A percentile compares a stretch with the other conserved stretches of the same genome.
Conservation (phyloP, 352 stramenopile species). For the Pythium phragmiticola region DNA sequence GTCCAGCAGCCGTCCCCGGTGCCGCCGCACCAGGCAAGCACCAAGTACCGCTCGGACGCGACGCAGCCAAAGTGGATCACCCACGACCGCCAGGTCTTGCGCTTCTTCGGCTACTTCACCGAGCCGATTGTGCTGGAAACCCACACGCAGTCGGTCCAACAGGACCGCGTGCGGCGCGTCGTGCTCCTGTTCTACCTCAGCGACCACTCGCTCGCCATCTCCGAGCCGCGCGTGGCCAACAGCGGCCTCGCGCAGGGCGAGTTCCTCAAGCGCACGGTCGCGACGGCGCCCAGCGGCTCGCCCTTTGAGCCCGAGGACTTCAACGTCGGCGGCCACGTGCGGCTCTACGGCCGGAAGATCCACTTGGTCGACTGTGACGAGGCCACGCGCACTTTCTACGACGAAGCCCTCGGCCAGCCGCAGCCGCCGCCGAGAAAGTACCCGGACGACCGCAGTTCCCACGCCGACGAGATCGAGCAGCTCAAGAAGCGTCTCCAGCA, state of each 20-base stretch:
- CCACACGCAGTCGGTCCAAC: slow-evolving; percentile 18
- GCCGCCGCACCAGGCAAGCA: slow-evolving; percentile 26
- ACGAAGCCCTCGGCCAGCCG: slow-evolving; percentile 39
- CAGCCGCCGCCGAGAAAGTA: slow-evolving; percentile 54
- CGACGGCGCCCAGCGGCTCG: slow-evolving; percentile 35
- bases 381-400: slow-evolving; percentile 82
- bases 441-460: slow-evolving; percentile 67
- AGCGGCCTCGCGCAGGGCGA: slow-evolving; percentile 87
- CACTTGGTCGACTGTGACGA: slow-evolving; percentile 89
- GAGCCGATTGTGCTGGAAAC: slow-evolving; percentile 50
- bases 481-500: slow-evolving; percentile 42
- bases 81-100: slow-evolving; percentile 80
- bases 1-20: background rate
- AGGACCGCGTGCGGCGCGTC: slow-evolving; percentile 49
- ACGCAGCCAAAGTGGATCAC: slow-evolving; percentile 66
- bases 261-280: slow-evolving; percentile 78
- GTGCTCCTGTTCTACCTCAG: slow-evolving; percentile 83
- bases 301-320: slow-evolving; percentile 76
- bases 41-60: slow-evolving; percentile 46
- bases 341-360: slow-evolving; percentile 80
- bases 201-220: slow-evolving; percentile 84
- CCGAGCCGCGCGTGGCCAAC: slow-evolving; percentile 84
- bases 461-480: slow-evolving; percentile 50
- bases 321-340: slow-evolving; percentile 64
- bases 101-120: slow-evolving; percentile 90